These are phyloP conservation scores for Aspergillus alliaceus DNA, from an alignment of 2,329 filamentous ascomycete genomes.

Conservation along the genomic window DNA sequence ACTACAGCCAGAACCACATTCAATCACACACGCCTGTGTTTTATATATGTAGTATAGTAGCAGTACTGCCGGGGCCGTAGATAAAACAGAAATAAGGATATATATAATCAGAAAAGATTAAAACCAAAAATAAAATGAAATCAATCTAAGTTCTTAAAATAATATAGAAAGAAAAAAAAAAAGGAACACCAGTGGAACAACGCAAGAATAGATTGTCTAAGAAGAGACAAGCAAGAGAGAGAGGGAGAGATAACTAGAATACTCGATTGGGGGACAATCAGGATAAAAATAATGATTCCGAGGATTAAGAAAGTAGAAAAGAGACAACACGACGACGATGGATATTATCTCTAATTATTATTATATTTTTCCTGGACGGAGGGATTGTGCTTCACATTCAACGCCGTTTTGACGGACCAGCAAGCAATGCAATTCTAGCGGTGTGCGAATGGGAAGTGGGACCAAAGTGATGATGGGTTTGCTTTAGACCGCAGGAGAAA, in stretches of 20 bases:
- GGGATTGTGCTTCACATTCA: neutral
- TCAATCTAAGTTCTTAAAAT: neutral
- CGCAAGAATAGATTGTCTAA: neutral
- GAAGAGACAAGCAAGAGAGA: neutral
- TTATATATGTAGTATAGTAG: neutral
- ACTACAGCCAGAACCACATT: neutral
- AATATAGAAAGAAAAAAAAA: too few species aligned
- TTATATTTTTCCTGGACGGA: neutral
- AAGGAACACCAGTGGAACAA: neutral
- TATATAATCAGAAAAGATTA: neutral
- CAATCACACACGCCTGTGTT: neutral
- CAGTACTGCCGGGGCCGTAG: neutral
- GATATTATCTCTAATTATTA: conserved; percentile 1
- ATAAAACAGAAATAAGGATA: neutral
- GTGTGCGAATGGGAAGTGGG: neutral
- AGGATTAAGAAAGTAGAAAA: conserved; percentile 3
- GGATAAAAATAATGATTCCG: conserved; percentile 9
- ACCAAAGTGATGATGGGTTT: neutral
- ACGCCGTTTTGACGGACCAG: neutral
- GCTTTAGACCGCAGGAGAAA: neutral
- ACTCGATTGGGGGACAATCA: neutral
- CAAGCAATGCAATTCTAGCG: neutral
- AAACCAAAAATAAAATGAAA: neutral
- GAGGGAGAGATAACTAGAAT: neutral
- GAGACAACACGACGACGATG: neutral